These are phyloP conservation scores for Sinapis alba DNA, from an alignment of 441 rosid species.

Conservation along the genomic window DNA sequence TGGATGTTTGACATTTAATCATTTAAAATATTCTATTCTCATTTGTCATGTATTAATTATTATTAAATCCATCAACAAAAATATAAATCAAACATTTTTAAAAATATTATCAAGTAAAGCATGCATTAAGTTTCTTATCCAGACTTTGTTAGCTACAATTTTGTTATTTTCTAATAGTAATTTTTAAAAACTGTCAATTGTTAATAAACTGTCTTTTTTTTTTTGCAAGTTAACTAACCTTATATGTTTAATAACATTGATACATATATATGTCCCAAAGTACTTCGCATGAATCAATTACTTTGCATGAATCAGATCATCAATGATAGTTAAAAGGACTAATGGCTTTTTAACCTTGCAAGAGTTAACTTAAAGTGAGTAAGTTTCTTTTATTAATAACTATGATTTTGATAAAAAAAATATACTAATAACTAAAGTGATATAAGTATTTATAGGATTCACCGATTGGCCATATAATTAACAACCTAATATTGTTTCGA, in stretches of 20 bases:
- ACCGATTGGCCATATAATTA: neutral
- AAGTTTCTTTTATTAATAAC: neutral
- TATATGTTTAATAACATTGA: neutral
- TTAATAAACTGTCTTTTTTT: neutral
- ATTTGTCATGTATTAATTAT: neutral
- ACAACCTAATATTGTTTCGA: neutral
- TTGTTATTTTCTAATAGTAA: neutral
- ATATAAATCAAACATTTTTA: neutral
- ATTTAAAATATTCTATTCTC: neutral
- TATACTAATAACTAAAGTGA: neutral
- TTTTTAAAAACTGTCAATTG: neutral
- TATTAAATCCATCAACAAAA: neutral
- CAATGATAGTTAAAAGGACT: neutral
- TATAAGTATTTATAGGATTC: neutral
- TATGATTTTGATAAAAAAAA: neutral
- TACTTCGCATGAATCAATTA: constrained; percentile 5
- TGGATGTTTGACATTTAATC: neutral
- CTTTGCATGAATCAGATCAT: constrained; percentile 9
- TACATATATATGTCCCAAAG: neutral
- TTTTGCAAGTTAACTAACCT: neutral
- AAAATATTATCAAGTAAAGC: neutral
- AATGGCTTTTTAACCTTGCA: constrained; percentile 21
- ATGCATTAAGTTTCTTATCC: constrained; percentile 9
- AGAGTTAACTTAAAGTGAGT: constrained; percentile 14
- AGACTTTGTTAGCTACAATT: neutral